Base-by-base conservation (phyloP, 2,329 filamentous ascomycete species). In the Aspergillus fructus region DNA sequence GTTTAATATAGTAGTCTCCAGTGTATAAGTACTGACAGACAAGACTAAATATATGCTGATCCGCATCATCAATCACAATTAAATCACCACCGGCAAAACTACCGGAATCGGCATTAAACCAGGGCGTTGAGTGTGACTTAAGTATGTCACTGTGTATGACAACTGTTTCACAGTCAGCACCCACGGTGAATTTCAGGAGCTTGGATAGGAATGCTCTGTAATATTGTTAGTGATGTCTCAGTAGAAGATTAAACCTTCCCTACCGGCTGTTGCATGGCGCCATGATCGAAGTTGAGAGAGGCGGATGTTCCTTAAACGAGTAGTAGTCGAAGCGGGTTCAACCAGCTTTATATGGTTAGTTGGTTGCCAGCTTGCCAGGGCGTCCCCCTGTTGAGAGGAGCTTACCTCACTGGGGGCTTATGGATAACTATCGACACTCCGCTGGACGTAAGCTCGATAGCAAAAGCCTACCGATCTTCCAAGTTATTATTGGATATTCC, bases 1-100 rank as follows among this genome's bases (percentile, higher is more conserved):
- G n/a, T n/a, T n/a, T n/a, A n/a, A n/a, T n/a, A n/a, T n/a, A n/a
- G n/a, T n/a, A n/a, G n/a, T n/a, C n/a, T n/a, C n/a, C n/a, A n/a
- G n/a, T n/a, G 34, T 49, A 49, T 24, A 49, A 27, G 47, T 40
- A 49, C 47, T 49, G 45, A 53, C 45, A 27, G 30, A 47, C 34
- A 47, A 61, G 33, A 27, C 47, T 49, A 49, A 49, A 49, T 49
- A 23, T 49, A 49, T 49, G 34, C 47, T 13, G 9, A 40, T 49
- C 34, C 9, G 21, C 33, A 49, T 49, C 47, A 11, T 49, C 27
- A 24, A 49, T 39, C 15, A 49, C 17, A 17, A 49, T 49, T 11
- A 34, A 49, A 21, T 49, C 17, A 40, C 19, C 17, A 49, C 47
- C 47, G 17, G 47, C 9, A 40, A 49, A 49, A 49, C 47, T 40